phyloP scores from a whole-genome alignment of 257 asterid species.

The Rubia yunnanensis region DNA sequence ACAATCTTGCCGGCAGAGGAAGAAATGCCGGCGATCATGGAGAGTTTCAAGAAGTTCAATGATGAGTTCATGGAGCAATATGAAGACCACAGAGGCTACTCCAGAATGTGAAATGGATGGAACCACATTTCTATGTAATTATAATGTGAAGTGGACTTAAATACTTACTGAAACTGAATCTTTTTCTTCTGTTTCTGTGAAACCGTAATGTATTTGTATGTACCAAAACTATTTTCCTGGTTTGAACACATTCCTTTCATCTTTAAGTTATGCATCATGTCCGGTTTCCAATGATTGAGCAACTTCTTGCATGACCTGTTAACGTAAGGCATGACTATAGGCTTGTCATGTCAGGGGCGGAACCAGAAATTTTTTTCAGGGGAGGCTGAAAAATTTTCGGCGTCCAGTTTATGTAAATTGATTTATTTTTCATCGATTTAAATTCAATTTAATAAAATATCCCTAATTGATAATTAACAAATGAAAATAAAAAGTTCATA shows the following conservation, averaged over 20 bases:
- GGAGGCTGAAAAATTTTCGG: too few species aligned
- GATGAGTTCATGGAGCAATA: slow-evolving; percentile 89
- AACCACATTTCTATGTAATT: slow-evolving; percentile 11
- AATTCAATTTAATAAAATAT: too few species aligned
- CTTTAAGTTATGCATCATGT: background rate
- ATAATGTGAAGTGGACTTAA: slow-evolving; percentile 5
- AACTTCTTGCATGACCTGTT: too few species aligned
- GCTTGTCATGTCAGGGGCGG: too few species aligned
- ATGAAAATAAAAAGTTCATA: too few species aligned
- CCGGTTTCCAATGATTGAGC: too few species aligned
- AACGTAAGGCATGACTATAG: too few species aligned
- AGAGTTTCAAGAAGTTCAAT: slow-evolving; percentile 85
- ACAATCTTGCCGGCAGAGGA: slow-evolving; percentile 97
- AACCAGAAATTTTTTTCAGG: too few species aligned
- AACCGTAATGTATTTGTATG: background rate
- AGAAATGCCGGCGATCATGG: slow-evolving; percentile 93
- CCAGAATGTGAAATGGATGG: slow-evolving; percentile 54
- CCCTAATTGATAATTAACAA: too few species aligned
- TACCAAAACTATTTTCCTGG: background rate
- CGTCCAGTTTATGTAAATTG: too few species aligned
- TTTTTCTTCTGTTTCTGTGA: background rate
- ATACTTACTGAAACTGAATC: background rate
- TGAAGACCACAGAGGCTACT: slow-evolving; percentile 78
- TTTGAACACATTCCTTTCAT: background rate
- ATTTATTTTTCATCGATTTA: too few species aligned